Base-by-base conservation (phyloP, 2,329 filamentous ascomycete genomes). In the Colletotrichum karsti region DNA sequence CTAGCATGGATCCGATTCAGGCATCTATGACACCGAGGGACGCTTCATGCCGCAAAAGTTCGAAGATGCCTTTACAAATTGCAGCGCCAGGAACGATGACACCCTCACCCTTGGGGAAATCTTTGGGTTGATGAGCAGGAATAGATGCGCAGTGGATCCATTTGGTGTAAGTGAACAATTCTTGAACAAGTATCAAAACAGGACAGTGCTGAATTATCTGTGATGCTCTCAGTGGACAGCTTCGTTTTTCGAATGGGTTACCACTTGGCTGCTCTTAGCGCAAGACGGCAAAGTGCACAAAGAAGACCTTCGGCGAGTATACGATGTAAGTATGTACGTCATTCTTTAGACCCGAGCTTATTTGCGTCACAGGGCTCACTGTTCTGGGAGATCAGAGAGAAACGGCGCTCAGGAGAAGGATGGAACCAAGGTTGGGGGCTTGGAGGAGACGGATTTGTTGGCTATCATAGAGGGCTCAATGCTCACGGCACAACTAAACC, bases 251-350 rank as follows among this genome's bases (percentile, higher is more conserved):
- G 63, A 72, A 80, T 82, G 82, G 81, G 71, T 81, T 3, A 84
- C 84, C 0, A 84, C 84, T 1, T 87, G 84, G 69, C 71, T 88
- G 30, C 77, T 89, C 24, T 74, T 88, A 81, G 85, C 86, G 2
- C 80, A 83, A 51, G 84, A 89, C 72, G 87, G 87, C 0, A 78
- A 78, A 56, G 81, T 88, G 74, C 80, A 77, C 73, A 89, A 89
- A 74, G 85, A 89, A 46, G 87, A 89, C 59, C 79, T 87, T 18
- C 74, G 85, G n/a, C 73, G 81, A 7, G 77, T 87, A 6, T 87
- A 83, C 70, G 84, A 87, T 73, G 85, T 86, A 37, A 26, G 42
- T n/a, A n/a, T n/a, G n/a, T n/a, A n/a, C n/a, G n/a, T n/a, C n/a
- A n/a, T 37, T 9, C 5, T 9, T 13, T 2, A 9, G 79, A 87